Percentiles rank a stretch among this genome's conserved stretches.
Evolutionary conservation across 495 filamentous ascomycete genomes (phyloP).

Genomic region (Neurospora tetrasperma): DNA sequence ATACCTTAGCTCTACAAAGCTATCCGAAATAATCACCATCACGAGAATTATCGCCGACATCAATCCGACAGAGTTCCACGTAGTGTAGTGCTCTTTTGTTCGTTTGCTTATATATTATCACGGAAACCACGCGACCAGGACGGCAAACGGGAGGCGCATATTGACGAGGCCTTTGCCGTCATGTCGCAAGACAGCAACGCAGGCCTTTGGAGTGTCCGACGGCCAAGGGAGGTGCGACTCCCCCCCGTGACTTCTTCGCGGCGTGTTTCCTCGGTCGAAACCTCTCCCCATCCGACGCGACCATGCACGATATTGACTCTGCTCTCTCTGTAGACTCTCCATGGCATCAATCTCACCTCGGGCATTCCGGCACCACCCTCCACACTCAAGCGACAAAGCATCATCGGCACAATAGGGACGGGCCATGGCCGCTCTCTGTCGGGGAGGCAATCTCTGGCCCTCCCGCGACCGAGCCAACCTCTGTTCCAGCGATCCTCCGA

Average conservation of each 20-base stretch:
- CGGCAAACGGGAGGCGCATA: background rate
- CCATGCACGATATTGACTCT: background rate
- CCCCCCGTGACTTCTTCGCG: background rate
- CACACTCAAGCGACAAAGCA: conserved; percentile 88
- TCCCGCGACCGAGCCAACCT: conserved; percentile 68
- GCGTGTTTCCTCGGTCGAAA: background rate
- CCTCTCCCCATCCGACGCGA: background rate
- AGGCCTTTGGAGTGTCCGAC: conserved; percentile 61
- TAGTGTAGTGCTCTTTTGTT: background rate
- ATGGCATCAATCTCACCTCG: conserved; percentile 63
- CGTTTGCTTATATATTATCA: background rate
- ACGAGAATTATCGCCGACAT: background rate
- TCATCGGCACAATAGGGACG: conserved; percentile 48
- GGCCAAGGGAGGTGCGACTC: conserved; percentile 56
- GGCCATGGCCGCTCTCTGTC: conserved; percentile 69
- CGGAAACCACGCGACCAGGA: background rate
- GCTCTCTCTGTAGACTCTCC: conserved; percentile 54
- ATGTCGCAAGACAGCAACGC: conserved; percentile 61
- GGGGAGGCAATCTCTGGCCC: conserved; percentile 75
- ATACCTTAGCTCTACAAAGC: background rate
- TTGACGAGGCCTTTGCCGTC: conserved; percentile 13
- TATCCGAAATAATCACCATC: background rate
- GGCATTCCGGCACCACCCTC: conserved; percentile 85
- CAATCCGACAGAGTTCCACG: background rate
- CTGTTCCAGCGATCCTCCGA: conserved; percentile 78